Conservation (phyloP, 176 grass and related monocot species). For the Ampelocalamus luodianensis region DNA sequence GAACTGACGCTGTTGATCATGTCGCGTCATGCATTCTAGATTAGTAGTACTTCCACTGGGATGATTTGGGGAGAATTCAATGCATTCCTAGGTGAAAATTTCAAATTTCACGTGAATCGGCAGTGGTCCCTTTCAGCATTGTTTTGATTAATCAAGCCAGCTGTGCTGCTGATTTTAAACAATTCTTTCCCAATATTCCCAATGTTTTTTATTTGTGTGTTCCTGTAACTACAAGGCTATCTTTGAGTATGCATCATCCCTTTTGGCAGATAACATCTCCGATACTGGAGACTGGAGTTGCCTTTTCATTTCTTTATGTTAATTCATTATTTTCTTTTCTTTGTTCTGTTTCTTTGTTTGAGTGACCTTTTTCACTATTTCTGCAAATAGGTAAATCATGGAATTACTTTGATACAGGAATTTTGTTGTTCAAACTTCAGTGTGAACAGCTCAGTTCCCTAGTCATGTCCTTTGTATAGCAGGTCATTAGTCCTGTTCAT, state of each 20-base stretch:
- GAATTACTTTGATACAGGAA: constrained; percentile 9
- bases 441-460: constrained; percentile 13
- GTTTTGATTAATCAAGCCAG: constrained; percentile 46
- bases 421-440: constrained; percentile 20
- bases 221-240: constrained; percentile 42
- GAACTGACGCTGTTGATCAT: constrained; percentile 40
- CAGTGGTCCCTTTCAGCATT: constrained; percentile 54
- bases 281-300: neutral
- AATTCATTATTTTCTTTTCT: neutral
- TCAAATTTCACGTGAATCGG: constrained; percentile 42
- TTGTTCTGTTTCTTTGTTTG: constrained; percentile 19
- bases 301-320: constrained; percentile 26
- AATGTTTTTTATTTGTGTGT: constrained; percentile 19
- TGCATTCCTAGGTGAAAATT: constrained; percentile 10
- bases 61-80: constrained; percentile 36
- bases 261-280: constrained; percentile 47
- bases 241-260: constrained; percentile 7
- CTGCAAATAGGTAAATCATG: constrained; percentile 29
- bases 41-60: constrained; percentile 34
- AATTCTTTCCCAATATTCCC: too few relatives aligned
- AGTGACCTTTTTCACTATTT: neutral
- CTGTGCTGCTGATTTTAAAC: constrained; percentile 42
- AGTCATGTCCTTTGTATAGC: constrained; percentile 1
- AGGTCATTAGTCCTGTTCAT: neutral
- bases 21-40: constrained; percentile 24